Evolutionary conservation across 2,329 filamentous ascomycete genomes (phyloP).

Genomic region (Cercospora brassicicola): DNA sequence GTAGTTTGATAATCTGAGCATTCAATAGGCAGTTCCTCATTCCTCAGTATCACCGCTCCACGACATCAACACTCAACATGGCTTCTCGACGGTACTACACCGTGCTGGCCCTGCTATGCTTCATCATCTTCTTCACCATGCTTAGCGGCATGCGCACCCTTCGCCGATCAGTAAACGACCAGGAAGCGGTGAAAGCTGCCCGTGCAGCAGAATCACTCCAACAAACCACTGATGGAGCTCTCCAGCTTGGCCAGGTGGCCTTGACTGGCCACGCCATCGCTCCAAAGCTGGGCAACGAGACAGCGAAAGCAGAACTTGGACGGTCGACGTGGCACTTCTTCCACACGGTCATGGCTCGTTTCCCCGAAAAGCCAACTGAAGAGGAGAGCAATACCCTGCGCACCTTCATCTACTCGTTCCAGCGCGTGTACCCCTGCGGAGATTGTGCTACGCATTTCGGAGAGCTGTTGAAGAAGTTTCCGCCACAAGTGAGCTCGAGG

Average conservation of each 20-base stretch:
- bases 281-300: slow-evolving; percentile 79
- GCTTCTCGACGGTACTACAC: slow-evolving; percentile 13
- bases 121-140: slow-evolving; percentile 50
- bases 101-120: slow-evolving; percentile 15
- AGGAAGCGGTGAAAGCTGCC: not conserved
- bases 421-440: slow-evolving; percentile 65
- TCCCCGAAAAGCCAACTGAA: slow-evolving; percentile 61
- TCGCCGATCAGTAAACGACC: not conserved
- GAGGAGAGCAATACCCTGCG: slow-evolving; percentile 62
- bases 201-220: slow-evolving; percentile 1
- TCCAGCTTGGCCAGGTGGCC: slow-evolving; percentile 16
- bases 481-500: slow-evolving; percentile 63
- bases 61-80: slow-evolving; percentile 6
- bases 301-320: slow-evolving; percentile 68
- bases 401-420: slow-evolving; percentile 64
- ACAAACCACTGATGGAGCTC: not conserved
- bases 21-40: not conserved
- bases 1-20: not conserved
- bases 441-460: slow-evolving; percentile 67
- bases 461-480: slow-evolving; percentile 60
- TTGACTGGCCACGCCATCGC: slow-evolving; percentile 62
- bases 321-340: slow-evolving; percentile 66
- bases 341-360: slow-evolving; percentile 66
- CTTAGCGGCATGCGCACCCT: slow-evolving; percentile 14
- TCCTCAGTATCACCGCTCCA: not conserved